Conservation (phyloP, 768 basidiomycete species). For the Xerocomellus intermedius region DNA sequence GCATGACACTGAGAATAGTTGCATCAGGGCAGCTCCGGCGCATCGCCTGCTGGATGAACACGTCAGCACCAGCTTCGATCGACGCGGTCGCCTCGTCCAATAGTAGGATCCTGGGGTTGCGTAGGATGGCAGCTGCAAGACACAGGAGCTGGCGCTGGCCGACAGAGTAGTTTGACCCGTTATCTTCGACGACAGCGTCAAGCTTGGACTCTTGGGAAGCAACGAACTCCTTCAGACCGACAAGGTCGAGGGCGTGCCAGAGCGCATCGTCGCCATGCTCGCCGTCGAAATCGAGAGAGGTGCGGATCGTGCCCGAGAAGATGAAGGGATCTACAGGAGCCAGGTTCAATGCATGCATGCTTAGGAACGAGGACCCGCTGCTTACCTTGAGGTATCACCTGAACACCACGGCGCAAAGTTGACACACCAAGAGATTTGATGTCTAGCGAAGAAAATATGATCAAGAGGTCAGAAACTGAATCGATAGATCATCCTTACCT, state of each 20-base stretch:
- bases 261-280: slow-evolving; percentile 23
- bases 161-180: slow-evolving; percentile 79
- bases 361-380: neutral
- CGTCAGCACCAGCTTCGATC: slow-evolving; percentile 82
- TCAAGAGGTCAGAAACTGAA: slow-evolving; percentile 62
- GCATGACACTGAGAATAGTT: slow-evolving; percentile 32
- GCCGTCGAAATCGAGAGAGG: slow-evolving; percentile 27
- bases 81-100: slow-evolving; percentile 49
- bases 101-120: slow-evolving; percentile 31
- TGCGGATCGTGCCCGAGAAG: slow-evolving; percentile 33
- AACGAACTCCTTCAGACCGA: slow-evolving; percentile 62
- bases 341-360: neutral
- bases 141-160: slow-evolving; percentile 89
- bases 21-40: slow-evolving; percentile 29
- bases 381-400: slow-evolving; percentile 32
- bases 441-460: slow-evolving; percentile 52
- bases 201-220: slow-evolving; percentile 72
- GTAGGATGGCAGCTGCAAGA: slow-evolving; percentile 35
- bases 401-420: slow-evolving; percentile 28
- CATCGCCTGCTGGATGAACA: slow-evolving; percentile 52
- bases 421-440: slow-evolving; percentile 73
- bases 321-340: slow-evolving; percentile 28
- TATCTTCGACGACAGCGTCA: slow-evolving; percentile 74
- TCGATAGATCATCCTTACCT: slow-evolving; percentile 32
- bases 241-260: slow-evolving; percentile 43